Percentiles rank a stretch among this genome's conserved stretches.
These are phyloP conservation scores for Ceriops decandra DNA, from an alignment of 345 rosid genomes.

Conservation along the genomic window DNA sequence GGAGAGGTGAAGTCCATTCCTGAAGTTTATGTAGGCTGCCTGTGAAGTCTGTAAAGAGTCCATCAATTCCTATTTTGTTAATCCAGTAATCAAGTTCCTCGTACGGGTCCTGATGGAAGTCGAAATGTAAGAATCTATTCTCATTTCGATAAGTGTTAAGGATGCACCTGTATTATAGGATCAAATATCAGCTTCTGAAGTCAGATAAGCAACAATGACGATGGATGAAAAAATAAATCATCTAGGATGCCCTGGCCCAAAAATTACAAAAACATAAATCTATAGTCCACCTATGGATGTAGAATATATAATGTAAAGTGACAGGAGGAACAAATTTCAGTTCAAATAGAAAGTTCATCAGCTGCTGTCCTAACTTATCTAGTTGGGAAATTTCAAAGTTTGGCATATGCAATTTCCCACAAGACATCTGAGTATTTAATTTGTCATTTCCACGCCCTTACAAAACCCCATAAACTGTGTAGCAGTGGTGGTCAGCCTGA, in stretches of 20 bases:
- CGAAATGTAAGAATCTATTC: conserved; percentile 51
- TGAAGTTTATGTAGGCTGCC: conserved; percentile 73
- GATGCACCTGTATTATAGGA: conserved; percentile 65
- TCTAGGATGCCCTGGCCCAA: neutral
- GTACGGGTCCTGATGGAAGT: conserved; percentile 72
- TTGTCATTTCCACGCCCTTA: too few relatives aligned
- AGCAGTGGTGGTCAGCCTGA: too few relatives aligned
- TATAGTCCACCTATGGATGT: too few relatives aligned
- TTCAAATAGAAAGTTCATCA: too few relatives aligned
- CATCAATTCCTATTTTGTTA: conserved; percentile 72
- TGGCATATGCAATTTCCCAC: too few relatives aligned
- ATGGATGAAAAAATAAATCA: neutral
- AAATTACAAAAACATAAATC: too few relatives aligned
- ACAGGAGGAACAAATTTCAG: too few relatives aligned
- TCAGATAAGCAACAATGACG: neutral
- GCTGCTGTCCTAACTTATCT: too few relatives aligned
- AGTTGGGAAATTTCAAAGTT: too few relatives aligned
- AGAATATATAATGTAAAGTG: too few relatives aligned
- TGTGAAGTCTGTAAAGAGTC: conserved; percentile 89
- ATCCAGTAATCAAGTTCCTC: conserved; percentile 79
- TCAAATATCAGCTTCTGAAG: neutral
- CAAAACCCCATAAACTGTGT: too few relatives aligned
- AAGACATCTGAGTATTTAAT: too few relatives aligned
- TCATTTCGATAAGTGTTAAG: conserved; percentile 88
- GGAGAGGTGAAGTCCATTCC: conserved; percentile 50